A percentile compares a stretch with the other conserved stretches of the same genome.
Evolutionary conservation across 805 yeast species (phyloP).

Genomic region (Metschnikowia rubicola): DNA sequence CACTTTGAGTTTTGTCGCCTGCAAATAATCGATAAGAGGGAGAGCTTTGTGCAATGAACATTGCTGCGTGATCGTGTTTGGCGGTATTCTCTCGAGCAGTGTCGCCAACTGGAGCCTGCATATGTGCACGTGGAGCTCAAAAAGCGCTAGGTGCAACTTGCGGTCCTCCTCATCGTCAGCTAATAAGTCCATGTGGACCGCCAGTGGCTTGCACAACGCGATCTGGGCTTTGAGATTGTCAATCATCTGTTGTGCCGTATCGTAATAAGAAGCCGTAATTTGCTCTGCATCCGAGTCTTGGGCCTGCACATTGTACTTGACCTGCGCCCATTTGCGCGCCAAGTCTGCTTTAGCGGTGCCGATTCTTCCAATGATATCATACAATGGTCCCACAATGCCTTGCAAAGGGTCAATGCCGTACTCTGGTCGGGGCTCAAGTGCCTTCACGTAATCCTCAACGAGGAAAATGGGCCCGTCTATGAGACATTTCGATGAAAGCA

Average conservation of each 20-base stretch:
- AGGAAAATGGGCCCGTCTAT: constrained; percentile 17
- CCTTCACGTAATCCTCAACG: constrained; percentile 13
- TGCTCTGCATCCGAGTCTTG: background rate
- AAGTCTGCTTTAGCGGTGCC: constrained; percentile 14
- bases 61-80: constrained; percentile 12
- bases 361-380: constrained; percentile 15
- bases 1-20: constrained; percentile 12
- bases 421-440: constrained; percentile 10
- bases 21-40: constrained; percentile 10
- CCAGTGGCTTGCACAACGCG: constrained; percentile 11
- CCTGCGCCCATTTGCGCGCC: constrained; percentile 3
- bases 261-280: constrained; percentile 10
- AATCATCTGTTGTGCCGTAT: constrained; percentile 1
- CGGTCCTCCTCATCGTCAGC: constrained; percentile 7
- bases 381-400: constrained; percentile 17
- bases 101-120: constrained; percentile 15
- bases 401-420: constrained; percentile 21
- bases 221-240: constrained; percentile 5
- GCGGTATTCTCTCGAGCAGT: constrained; percentile 11
- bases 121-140: constrained; percentile 14
- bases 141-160: constrained; percentile 12
- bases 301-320: background rate
- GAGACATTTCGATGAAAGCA: constrained; percentile 17
- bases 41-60: constrained; percentile 12
- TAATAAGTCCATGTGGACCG: constrained; percentile 12